Evolutionary conservation across 371 early-diverging fungal genomes (phyloP), one percentile per base, ranked within the genome.

Genomic region (Blastocladiella emersonii): DNA sequence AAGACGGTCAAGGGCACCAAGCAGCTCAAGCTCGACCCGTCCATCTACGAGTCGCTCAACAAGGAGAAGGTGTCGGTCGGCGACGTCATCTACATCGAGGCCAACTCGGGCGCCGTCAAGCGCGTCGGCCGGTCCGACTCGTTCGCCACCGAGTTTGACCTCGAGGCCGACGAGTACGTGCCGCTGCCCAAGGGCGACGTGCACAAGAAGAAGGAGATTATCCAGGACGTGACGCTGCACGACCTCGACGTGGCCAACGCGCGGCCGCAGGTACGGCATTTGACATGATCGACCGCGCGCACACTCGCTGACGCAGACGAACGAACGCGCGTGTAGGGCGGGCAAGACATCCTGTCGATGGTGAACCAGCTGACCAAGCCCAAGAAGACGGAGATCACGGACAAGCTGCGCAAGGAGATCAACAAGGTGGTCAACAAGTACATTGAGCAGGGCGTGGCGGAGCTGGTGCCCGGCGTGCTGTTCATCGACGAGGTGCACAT

Each of bases 171-270:
- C 64, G 89, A 93, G 66, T 97, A 94, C 66, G 95, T 98, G 13
- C 95, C 96, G 15, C 74, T 95, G 64, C 99, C 99, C 30, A 98
- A 98, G 76, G 99, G 99, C 34, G 99, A 99, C 65, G 92, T 98
- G 34, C 95, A 96, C 76, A 98, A 96, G 76, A 95, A 90, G 77
- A 91, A 93, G 80, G 95, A 96, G 74, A 85, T 98, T 32, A 83
- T 92, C 35, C 98, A 98, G 72, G 95, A 93, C 67, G 93, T 99
- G 13, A 95, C 99, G 0, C 84, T 99, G 30, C 98, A 99, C 72
- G 98, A 99, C 72, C 77, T 99, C 67, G 99, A 99, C 81, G 85
- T 91, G n/a, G 93, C 99, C 48, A 98, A 98, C 70, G 95, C 96
- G 30, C 81, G 87, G 61, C 94, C 95, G 44, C 90, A 93, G 74